Base-by-base conservation (phyloP, 2,329 filamentous ascomycete genomes). In the Daldinia sp. region DNA sequence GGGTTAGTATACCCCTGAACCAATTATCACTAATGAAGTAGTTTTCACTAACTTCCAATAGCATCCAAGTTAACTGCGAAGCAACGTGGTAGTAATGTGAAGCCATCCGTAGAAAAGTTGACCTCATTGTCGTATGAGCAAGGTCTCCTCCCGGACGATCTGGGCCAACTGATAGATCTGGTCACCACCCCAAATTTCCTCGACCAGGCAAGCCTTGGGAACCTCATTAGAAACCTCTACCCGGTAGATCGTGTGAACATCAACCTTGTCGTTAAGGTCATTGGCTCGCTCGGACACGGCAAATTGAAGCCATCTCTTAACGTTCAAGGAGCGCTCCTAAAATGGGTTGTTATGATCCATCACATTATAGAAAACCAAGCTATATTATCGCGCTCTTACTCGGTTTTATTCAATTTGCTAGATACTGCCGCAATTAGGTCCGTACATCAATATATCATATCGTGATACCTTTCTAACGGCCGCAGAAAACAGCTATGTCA, bases 331-430 rank as follows among this genome's bases (percentile, higher is more conserved):
- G 81, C 87, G 39, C 80, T 96, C 51, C 77, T 96, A 64, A 89
- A 86, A 77, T 96, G 93, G 93, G 80, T 96, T 50, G 84, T 93
- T 58, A 86, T 92, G 77, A 84, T 92, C 3, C 88, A 94, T 72
- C 89, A 93, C 69, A 79, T 89, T 45, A 77, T 95, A 17, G 87
- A 91, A 55, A 84, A 87, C 37, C 83, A 85, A 45, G 80, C 79
- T 5, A 79, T 89, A 7, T 77, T 96, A 49, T 88, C 88, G 4
- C 88, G 87, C 64, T 80, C 90, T 1, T 96, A 96, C 71, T 82
- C 87, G 0, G 85, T 94, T 15, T 77, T 96, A 3, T 96, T 96
- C 74, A 92, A 92, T 66, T 80, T 94, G 67, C 82, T 96, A 4
- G 91, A 96, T 72, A 94, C 92, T 71, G 89, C 92, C 51, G 90